Evolutionary conservation across 352 stramenopile species (phyloP).

Genomic region (Globisporangium perplexum): DNA sequence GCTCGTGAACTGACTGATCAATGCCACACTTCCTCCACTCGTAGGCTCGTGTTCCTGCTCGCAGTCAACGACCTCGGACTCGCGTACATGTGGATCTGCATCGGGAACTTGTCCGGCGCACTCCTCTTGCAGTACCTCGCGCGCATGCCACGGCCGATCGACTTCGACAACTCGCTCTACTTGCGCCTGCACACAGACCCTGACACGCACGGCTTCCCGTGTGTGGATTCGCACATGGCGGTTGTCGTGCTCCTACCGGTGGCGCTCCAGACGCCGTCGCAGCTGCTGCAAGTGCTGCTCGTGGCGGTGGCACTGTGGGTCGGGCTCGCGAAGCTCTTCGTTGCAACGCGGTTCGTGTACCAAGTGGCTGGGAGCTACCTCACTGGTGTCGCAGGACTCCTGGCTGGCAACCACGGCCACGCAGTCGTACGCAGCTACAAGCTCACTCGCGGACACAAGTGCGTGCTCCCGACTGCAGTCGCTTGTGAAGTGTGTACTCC

Average conservation of each 20-base stretch:
- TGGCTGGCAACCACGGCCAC: conserved; percentile 57
- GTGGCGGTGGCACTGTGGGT: conserved; percentile 28
- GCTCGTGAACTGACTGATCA: background rate
- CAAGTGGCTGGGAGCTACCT: conserved; percentile 60
- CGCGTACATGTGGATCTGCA: conserved; percentile 61
- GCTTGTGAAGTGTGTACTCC: no score
- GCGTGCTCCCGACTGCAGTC: background rate
- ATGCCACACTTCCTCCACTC: background rate
- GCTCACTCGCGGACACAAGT: conserved; percentile 39
- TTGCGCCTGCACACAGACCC: conserved; percentile 13
- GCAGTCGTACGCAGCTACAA: conserved; percentile 38
- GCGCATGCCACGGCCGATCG: conserved; percentile 38
- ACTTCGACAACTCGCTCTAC: conserved; percentile 32
- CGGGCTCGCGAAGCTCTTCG: conserved; percentile 23
- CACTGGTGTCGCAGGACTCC: conserved; percentile 44
- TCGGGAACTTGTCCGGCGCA: conserved; percentile 49
- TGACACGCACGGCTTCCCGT: conserved; percentile 24
- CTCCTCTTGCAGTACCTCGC: conserved; percentile 41
- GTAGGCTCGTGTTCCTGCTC: conserved; percentile 57
- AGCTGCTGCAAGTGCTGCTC: conserved; percentile 18
- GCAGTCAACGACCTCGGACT: conserved; percentile 53
- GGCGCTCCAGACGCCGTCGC: conserved; percentile 32
- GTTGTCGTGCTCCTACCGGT: conserved; percentile 61
- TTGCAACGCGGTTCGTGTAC: conserved; percentile 43
- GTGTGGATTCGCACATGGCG: conserved; percentile 71